Evolutionary conservation across 148 eudicot genomes (phyloP), one percentile per base, ranked within the genome.

Genomic region (Agrostemma githago): DNA sequence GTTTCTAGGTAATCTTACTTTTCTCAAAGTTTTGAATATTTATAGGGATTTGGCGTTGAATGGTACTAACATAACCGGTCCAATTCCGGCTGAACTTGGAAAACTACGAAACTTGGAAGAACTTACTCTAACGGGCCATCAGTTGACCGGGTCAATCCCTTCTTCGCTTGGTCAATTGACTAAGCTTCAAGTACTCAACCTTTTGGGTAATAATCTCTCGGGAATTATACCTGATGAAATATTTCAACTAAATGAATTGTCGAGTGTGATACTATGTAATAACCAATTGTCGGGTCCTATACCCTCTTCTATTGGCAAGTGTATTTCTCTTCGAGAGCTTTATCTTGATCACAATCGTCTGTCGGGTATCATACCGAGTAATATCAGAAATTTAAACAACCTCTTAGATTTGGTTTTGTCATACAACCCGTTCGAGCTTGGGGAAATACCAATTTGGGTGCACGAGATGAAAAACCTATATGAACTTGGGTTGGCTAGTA

Each of bases 371-470:
- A 46, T 46, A 46, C 53, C 53, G 10, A 46, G 11, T 46, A 7
- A 9, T 46, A 46, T 46, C 15, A 15, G 54, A 9, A 78, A 84
- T 10, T 85, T 93, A 26, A 72, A 48, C 54, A 48, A 48, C 2
- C 14, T 48, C 12, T 0, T 4, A 4, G 2, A 1, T 21, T 68
- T 92, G 4, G 79, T 82, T 69, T 71, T 92, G 19, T 92, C 98
- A 0, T 82, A 74, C 43, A 92, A 90, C 73, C 96, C 96, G 56
- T 80, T 92, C 4, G 54, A 26, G 1, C 74, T 90, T 3, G 80
- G 51, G 2, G 81, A 15, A 0, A 61, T 92, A 44, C 97, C 96
- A 3, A 58, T 17, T 5, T 88, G 85, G 88, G 39, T 90, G 4
- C 34, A 73, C 26, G 71, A 81, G 14, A n/a, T n/a, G n/a, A n/a